Evolutionary conservation across 139 green algal species (phyloP), one percentile per base, ranked within the genome.

Genomic region (Auxenochlorella pyrenoidosa): DNA sequence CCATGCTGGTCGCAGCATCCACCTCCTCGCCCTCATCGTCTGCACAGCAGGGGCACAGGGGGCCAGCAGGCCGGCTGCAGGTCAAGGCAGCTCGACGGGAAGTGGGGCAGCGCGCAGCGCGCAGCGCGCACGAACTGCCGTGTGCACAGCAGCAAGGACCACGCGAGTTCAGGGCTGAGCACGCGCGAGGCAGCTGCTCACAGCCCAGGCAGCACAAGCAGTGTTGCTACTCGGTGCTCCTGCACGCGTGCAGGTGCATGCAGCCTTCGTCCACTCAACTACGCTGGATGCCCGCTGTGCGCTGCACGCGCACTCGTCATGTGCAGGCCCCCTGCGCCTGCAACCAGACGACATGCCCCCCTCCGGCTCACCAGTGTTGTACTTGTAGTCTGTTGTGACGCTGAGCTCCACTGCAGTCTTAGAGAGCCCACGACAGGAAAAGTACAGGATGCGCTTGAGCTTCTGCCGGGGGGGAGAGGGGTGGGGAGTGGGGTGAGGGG

Each of bases 371-470:
- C 96, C 95, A 12, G 87, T 92, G 73, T 95, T 94, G 86, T 95
- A 95, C n/a, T 87, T 88, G 84, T 92, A 93, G 66, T 93, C 92
- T 5, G 90, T 94, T 1, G 91, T 94, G 0, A 87, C 84, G 40
- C 82, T 89, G 60, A 94, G 87, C 81, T 90, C 91, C n/a, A 89
- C 88, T n/a, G 89, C 92, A 6, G 88, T 90, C 66, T 93, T 94
- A 66, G 78, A 88, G 16, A 92, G 75, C 36, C 88, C 92, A 1
- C 90, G 82, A 78, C 91, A 95, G 44, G 86, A 91, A 81, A 99
- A 95, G 90, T 98, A 98, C 72, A 98, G 83, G 51, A 99, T 97
- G 60, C 96, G 92, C 88, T 98, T 98, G 78, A 97, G 90, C 92
- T 98, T 98, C 78, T 58, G 79, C 34, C 24, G 5, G 6, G 79